Conservation (phyloP, 1,284 basidiomycete species). For the Termitomyces sp. region DNA sequence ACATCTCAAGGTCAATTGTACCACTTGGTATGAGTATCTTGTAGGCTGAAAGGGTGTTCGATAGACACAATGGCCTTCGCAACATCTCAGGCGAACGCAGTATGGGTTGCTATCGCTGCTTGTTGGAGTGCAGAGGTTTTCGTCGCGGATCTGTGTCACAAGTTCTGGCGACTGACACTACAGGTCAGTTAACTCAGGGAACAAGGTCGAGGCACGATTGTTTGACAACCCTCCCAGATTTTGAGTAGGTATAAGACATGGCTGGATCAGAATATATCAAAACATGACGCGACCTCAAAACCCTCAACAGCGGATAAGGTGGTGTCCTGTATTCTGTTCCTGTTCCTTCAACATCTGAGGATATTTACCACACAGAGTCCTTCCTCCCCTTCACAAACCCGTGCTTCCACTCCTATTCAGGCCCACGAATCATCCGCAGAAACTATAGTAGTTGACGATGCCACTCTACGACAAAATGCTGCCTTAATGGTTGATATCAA, state of each 20-base stretch:
- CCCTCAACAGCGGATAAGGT: conserved; percentile 22
- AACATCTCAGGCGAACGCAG: conserved; percentile 59
- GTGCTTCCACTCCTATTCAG: conserved; percentile 48
- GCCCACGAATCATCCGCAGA: conserved; percentile 48
- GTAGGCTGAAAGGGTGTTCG: background rate
- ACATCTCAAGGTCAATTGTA: conserved; percentile 32
- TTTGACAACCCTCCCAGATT: conserved; percentile 41
- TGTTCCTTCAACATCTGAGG: background rate
- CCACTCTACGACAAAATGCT: conserved; percentile 54
- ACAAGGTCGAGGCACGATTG: background rate
- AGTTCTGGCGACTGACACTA: conserved; percentile 85
- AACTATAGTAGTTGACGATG: conserved; percentile 54
- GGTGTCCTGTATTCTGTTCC: background rate
- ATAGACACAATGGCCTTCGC: conserved; percentile 37
- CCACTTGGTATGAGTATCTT: background rate
- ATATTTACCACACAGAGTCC: conserved; percentile 8
- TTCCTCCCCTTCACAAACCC: conserved; percentile 27
- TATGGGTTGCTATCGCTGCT: conserved; percentile 67
- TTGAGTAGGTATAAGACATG: conserved; percentile 74
- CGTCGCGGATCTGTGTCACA: conserved; percentile 73
- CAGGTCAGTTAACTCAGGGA: conserved; percentile 51
- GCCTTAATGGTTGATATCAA: conserved; percentile 62
- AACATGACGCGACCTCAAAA: conserved; percentile 12
- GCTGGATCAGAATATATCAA: conserved; percentile 46
- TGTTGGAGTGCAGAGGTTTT: conserved; percentile 87